Base-by-base conservation (phyloP, 345 rosid genomes). In the Euphorbia lathyris region DNA sequence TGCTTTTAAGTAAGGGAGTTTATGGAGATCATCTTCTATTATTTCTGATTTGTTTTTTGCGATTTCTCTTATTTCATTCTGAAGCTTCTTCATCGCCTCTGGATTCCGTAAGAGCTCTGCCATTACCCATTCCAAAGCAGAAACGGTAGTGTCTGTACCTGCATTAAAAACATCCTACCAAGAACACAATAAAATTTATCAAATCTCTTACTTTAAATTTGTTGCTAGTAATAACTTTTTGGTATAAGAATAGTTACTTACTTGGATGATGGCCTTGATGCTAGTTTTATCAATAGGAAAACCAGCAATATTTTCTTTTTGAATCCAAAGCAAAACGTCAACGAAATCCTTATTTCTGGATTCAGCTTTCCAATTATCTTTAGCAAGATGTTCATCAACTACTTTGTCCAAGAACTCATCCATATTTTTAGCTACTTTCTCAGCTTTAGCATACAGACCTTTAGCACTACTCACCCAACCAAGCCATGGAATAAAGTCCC, bases 401-500 rank as follows among this genome's bases (percentile, higher is more conserved):
- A 81, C 72, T 59, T 25, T 57, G 0, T 72, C 71, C 4, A 74
- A 61, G 52, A 81, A 81, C 16, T 40, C 26, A 32, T 81, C 79
- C 12, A 75, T 55, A 68, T 74, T 75, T 56, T 42, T 65, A 8
- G 62, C 48, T 14, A 78, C 77, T 64, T 40, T 56, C 43, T 77
- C 72, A 19, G 63, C 77, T 25, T 51, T 81, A 2, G 38, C 50
- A 16, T 81, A 38, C 48, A 81, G 19, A 0, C 80, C 80, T 47
- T 55, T 83, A 1, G 81, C 16, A 70, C 53, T 16, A 58, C 74
- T 79, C 7, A 83, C 23, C 91, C 90, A 86, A 13, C 72, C 75
- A 30, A 87, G 83, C 78, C 84, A 81, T 22, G 90, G 92, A 45
- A 91, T 69, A 63, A 58, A 87, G 38, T 80, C 87, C 22, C 91